Evolutionary conservation across 306 rosid genomes (phyloP).

Genomic region (Malus orientalis): DNA sequence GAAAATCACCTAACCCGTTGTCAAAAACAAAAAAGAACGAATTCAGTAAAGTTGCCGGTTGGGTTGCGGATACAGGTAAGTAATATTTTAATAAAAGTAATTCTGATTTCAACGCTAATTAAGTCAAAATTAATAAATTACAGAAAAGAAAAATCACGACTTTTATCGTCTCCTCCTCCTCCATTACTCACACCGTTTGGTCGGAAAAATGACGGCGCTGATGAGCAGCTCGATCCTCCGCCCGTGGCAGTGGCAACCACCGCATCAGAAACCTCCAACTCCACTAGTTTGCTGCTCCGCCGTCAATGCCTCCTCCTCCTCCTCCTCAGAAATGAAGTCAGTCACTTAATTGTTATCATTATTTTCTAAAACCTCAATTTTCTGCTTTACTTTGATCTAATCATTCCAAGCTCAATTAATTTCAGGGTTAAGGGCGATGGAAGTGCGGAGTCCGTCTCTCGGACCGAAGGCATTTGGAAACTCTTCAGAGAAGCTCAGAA

Average conservation of each 20-base stretch:
- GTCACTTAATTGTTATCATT: not conserved
- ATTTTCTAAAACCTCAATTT: not conserved
- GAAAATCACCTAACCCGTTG: no score
- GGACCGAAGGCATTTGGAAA: conserved; percentile 40
- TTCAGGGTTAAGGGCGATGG: conserved; percentile 39
- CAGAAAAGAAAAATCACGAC: not conserved
- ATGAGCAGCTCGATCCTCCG: not conserved
- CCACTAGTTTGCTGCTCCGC: not conserved
- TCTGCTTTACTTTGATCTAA: not conserved
- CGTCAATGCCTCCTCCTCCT: conserved; percentile 15
- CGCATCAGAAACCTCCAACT: not conserved
- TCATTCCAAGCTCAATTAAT: not conserved
- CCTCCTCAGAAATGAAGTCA: conserved; percentile 26
- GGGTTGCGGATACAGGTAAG: no score
- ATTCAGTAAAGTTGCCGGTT: no score
- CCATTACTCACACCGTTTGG: not conserved
- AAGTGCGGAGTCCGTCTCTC: conserved; percentile 27
- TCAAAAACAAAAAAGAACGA: no score
- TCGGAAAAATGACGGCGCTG: not conserved
- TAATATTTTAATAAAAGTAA: no score
- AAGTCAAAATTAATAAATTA: no score
- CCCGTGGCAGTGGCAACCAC: not conserved
- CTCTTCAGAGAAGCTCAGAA: conserved; percentile 80
- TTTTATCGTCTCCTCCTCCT: no score
- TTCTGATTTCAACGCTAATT: no score